Conservation (phyloP, 768 basidiomycete genomes). For the Tephrocybe sp. region DNA sequence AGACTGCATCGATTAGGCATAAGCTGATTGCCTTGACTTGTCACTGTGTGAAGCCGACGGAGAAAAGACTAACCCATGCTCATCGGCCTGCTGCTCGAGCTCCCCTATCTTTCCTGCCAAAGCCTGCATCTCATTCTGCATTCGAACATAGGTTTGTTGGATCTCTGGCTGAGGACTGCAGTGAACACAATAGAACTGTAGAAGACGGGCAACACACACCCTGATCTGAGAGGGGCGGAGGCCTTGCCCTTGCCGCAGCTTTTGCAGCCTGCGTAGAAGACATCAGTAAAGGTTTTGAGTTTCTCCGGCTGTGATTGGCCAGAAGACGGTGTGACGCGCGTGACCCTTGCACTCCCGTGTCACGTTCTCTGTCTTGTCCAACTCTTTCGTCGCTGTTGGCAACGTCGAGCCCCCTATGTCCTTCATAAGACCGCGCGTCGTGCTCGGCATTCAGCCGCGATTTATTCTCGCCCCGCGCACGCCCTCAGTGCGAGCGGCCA, state of each 20-base stretch:
- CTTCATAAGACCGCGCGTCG: constrained; percentile 50
- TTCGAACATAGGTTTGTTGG: constrained; percentile 76
- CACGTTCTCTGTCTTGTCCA: constrained; percentile 23
- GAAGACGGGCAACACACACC: constrained; percentile 44
- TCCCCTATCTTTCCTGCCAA: constrained; percentile 94
- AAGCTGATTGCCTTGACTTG: neutral
- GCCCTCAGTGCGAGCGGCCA: constrained; percentile 30
- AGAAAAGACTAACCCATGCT: constrained; percentile 73
- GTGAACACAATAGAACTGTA: constrained; percentile 26
- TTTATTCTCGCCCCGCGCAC: constrained; percentile 32
- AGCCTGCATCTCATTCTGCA: constrained; percentile 89
- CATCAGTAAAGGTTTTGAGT: constrained; percentile 31
- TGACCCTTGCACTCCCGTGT: constrained; percentile 37
- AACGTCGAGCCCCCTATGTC: constrained; percentile 50
- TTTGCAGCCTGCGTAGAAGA: constrained; percentile 56
- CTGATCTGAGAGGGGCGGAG: constrained; percentile 62
- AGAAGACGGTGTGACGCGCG: constrained; percentile 21
- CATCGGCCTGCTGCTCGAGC: constrained; percentile 93
- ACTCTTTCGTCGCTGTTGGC: constrained; percentile 40
- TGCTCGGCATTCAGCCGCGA: constrained; percentile 53
- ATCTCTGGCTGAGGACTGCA: constrained; percentile 68
- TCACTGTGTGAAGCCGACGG: constrained; percentile 1
- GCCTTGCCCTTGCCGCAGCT: constrained; percentile 60
- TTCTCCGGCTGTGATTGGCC: constrained; percentile 48
- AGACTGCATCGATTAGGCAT: constrained; percentile 49